These are phyloP conservation scores for Hygrocybe coccinea DNA, from an alignment of 768 basidiomycete species.

Conservation along the genomic window DNA sequence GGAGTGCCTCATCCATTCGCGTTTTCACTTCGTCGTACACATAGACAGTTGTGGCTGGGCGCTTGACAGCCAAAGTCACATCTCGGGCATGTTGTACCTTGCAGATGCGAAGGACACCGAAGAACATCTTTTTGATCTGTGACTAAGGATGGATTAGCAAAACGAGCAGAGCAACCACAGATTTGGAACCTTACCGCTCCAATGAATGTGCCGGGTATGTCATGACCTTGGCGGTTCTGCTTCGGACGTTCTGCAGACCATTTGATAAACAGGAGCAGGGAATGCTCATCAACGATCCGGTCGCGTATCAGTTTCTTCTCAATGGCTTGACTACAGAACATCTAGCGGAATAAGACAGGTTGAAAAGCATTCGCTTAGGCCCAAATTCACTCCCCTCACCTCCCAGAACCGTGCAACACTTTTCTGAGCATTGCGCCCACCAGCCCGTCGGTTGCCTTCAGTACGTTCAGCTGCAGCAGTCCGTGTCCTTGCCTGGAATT, in stretches of 20 bases:
- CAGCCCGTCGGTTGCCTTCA: constrained; percentile 20
- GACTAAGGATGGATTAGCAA: constrained; percentile 17
- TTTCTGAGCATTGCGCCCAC: constrained; percentile 23
- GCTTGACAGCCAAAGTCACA: constrained; percentile 9
- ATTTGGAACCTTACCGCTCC: constrained; percentile 24
- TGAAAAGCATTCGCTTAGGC: not conserved
- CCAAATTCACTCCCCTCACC: constrained; percentile 11
- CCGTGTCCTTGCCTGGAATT: constrained; percentile 12
- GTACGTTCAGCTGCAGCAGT: constrained; percentile 18
- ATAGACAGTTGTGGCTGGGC: constrained; percentile 19
- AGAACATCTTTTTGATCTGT: constrained; percentile 30
- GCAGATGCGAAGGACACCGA: constrained; percentile 25
- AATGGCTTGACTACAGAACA: not conserved
- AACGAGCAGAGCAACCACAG: not conserved
- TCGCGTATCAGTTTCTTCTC: constrained; percentile 17
- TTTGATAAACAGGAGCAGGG: constrained; percentile 24
- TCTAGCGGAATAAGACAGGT: constrained; percentile 1
- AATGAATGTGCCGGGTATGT: constrained; percentile 25
- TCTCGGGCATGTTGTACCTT: constrained; percentile 28
- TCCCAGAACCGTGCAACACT: constrained; percentile 21
- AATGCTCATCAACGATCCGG: constrained; percentile 27
- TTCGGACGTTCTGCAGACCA: constrained; percentile 24
- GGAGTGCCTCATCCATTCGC: constrained; percentile 24
- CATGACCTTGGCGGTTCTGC: constrained; percentile 12
- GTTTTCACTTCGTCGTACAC: constrained; percentile 26